Conservation (phyloP, 2,329 filamentous ascomycete species). For the Fusarium sp. region DNA sequence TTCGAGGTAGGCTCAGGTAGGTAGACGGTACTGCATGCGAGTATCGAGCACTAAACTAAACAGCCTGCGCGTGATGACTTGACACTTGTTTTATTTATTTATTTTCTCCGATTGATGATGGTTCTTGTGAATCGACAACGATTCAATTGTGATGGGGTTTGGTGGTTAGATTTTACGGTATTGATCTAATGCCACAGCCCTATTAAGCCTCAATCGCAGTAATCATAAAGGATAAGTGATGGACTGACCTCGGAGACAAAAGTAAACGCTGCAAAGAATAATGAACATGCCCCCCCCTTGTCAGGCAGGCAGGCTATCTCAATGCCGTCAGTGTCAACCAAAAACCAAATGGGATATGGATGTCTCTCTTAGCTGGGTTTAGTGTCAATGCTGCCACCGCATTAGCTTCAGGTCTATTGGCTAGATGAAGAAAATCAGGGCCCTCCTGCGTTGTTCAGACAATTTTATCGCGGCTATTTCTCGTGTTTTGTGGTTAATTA, state of each 20-base stretch:
- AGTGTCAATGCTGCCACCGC: conserved; percentile 36
- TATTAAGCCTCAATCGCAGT: not conserved
- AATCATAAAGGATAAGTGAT: not conserved
- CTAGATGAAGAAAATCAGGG: conserved; percentile 32
- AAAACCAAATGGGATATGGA: conserved; percentile 2
- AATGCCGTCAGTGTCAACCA: conserved; percentile 36
- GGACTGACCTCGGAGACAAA: not conserved
- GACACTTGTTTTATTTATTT: not conserved
- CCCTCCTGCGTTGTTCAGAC: not conserved
- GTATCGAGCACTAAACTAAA: conserved; percentile 3
- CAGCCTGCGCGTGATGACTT: conserved; percentile 7
- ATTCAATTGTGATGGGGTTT: not conserved
- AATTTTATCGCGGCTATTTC: not conserved
- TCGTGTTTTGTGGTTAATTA: not conserved
- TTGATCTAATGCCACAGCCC: not conserved
- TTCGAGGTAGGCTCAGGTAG: conserved; percentile 22
- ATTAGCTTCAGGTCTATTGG: conserved; percentile 42
- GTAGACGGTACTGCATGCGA: conserved; percentile 6
- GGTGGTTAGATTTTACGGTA: too few species aligned
- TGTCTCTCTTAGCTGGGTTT: conserved; percentile 26
- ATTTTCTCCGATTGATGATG: not conserved
- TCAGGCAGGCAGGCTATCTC: conserved; percentile 16
- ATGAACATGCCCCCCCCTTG: not conserved
- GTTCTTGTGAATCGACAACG: not conserved
- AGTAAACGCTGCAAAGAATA: not conserved